Percentiles rank a stretch among this genome's conserved stretches.
Conservation (phyloP, 371 early-diverging fungal species). For the Circinella umbellata region DNA sequence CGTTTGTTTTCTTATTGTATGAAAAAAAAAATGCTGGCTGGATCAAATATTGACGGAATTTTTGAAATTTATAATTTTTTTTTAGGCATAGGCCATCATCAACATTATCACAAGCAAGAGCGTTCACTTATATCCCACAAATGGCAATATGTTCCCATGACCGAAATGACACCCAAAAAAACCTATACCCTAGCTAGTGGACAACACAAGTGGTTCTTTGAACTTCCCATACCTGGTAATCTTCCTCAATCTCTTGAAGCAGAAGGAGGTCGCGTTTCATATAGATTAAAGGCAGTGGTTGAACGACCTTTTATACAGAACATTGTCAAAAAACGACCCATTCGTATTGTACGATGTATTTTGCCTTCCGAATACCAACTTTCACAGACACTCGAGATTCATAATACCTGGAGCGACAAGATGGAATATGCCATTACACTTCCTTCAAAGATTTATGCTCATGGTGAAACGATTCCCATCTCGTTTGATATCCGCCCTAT, state of each 20-base stretch:
- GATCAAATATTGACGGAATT: background rate
- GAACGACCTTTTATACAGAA: constrained; percentile 50
- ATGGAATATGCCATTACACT: constrained; percentile 47
- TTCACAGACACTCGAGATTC: constrained; percentile 39
- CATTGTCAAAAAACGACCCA: constrained; percentile 30
- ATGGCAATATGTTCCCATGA: constrained; percentile 41
- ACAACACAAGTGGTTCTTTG: constrained; percentile 42
- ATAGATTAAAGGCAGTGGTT: constrained; percentile 42
- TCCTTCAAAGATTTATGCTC: constrained; percentile 43
- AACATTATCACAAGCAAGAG: constrained; percentile 47
- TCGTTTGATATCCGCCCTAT: constrained; percentile 45
- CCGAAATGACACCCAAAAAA: constrained; percentile 18
- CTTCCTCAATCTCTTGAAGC: constrained; percentile 50
- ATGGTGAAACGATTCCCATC: constrained; percentile 40
- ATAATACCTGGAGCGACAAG: constrained; percentile 50
- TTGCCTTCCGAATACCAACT: constrained; percentile 41
- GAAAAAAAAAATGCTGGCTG: background rate
- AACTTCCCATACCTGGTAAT: constrained; percentile 44
- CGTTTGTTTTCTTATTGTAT: background rate
- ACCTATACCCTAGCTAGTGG: constrained; percentile 37
- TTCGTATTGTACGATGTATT: constrained; percentile 40
- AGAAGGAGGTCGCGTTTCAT: constrained; percentile 42
- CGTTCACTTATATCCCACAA: constrained; percentile 34
- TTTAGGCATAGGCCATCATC: constrained; percentile 44
- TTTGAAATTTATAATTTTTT: background rate